phyloP scores from a whole-genome alignment of 768 basidiomycete species.

The Phylloporus arenicola region DNA sequence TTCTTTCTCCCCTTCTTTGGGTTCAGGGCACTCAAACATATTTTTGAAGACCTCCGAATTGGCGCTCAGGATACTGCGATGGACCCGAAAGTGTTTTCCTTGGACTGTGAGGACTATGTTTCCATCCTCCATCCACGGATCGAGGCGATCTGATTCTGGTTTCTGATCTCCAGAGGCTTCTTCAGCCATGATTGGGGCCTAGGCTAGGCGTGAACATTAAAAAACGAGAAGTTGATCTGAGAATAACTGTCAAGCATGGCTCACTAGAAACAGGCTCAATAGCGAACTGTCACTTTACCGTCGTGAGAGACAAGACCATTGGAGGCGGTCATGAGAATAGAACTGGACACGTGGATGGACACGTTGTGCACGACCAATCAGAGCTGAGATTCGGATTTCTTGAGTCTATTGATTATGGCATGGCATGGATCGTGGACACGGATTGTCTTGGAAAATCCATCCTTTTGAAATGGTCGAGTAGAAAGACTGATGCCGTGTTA shows the following conservation, averaged over 20 bases:
- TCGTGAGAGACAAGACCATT: background rate
- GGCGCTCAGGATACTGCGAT: conserved; percentile 21
- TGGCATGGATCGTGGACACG: no score
- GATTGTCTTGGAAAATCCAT: no score
- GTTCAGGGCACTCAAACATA: conserved; percentile 21
- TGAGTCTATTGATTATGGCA: no score
- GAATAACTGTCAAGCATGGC: background rate
- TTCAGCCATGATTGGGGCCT: background rate
- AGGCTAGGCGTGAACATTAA: background rate
- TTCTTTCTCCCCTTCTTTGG: conserved; percentile 1
- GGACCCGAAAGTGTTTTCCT: conserved; percentile 28
- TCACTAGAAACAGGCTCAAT: background rate
- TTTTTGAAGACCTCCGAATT: conserved; percentile 30
- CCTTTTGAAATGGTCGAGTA: no score
- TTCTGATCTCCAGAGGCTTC: background rate
- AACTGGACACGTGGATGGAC: no score
- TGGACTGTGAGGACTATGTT: conserved; percentile 25
- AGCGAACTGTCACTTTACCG: background rate
- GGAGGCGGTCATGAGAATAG: background rate
- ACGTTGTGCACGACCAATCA: no score
- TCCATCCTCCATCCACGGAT: conserved; percentile 21
- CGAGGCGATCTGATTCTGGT: background rate
- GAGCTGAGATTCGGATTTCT: no score
- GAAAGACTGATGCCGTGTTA: no score
- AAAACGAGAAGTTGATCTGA: background rate